phyloP scores from a whole-genome alignment of 129 eudicot species.

The Centrapalus pauciflorus region DNA sequence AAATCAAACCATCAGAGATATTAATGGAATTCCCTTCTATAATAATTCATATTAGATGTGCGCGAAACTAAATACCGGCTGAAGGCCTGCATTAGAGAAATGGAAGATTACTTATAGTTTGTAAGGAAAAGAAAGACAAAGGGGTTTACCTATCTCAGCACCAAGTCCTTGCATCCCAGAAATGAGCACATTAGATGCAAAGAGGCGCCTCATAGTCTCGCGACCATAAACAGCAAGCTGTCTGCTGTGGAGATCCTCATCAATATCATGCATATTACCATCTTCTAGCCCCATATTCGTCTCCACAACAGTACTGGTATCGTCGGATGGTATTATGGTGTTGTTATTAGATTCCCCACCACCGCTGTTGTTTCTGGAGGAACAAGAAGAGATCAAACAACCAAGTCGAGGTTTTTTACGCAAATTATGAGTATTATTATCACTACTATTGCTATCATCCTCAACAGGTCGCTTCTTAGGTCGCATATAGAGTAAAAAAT shows the following conservation, averaged over 20 bases:
- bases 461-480: conserved; percentile 78
- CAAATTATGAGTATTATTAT: conserved; percentile 28
- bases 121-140: background rate
- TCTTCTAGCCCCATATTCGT: conserved; percentile 61
- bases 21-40: background rate
- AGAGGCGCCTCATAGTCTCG: conserved; percentile 89
- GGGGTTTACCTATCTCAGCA: conserved; percentile 73
- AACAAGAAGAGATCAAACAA: conserved; percentile 34
- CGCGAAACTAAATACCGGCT: background rate
- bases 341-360: conserved; percentile 16
- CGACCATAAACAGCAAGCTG: conserved; percentile 99
- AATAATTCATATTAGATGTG: background rate
- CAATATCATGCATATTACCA: conserved; percentile 60
- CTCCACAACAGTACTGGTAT: conserved; percentile 11
- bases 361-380: background rate
- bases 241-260: conserved; percentile 94
- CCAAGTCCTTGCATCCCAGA: conserved; percentile 99
- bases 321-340: conserved; percentile 4
- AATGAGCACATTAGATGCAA: conserved; percentile 83
- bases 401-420: conserved; percentile 50
- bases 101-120: background rate
- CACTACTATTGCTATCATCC: conserved; percentile 29
- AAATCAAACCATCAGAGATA: background rate
- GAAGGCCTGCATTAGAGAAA: background rate
- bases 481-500: conserved; percentile 83